Conservation (phyloP, 768 basidiomycete genomes). For the Xerocomellus amylosporus region DNA sequence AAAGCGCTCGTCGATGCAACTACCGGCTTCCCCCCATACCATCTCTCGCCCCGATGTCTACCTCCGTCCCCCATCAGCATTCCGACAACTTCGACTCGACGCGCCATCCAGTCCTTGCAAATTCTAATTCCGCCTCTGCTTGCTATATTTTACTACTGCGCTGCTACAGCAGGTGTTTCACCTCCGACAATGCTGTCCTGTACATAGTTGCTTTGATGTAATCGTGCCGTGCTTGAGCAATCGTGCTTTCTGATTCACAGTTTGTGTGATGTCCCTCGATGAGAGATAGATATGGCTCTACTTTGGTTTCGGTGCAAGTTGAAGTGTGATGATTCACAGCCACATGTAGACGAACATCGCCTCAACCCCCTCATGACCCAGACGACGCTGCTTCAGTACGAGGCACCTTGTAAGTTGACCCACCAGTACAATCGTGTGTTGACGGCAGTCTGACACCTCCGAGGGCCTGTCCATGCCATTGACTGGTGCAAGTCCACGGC, state of each 20-base stretch:
- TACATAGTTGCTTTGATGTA: slow-evolving; percentile 33
- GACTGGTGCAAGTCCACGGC: slow-evolving; percentile 87
- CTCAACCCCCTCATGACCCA: slow-evolving; percentile 51
- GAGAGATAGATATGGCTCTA: not conserved
- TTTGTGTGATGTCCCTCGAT: not conserved
- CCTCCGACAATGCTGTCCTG: slow-evolving; percentile 26
- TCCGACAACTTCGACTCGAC: slow-evolving; percentile 24
- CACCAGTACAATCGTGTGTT: not conserved
- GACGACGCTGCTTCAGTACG: slow-evolving; percentile 74
- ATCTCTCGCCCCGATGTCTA: slow-evolving; percentile 8
- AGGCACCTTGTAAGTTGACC: slow-evolving; percentile 73
- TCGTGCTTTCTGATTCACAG: slow-evolving; percentile 2
- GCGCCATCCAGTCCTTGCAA: slow-evolving; percentile 17
- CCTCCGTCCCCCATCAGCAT: slow-evolving; percentile 14
- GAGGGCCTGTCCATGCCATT: slow-evolving; percentile 83
- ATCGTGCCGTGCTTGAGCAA: slow-evolving; percentile 12
- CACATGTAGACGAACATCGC: slow-evolving; percentile 18
- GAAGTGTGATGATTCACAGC: slow-evolving; percentile 14
- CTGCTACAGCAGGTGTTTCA: slow-evolving; percentile 19
- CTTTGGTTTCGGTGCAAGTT: not conserved
- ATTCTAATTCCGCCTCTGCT: slow-evolving; percentile 17
- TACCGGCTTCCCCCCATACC: slow-evolving; percentile 11
- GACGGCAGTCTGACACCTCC: slow-evolving; percentile 18
- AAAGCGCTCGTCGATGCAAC: slow-evolving; percentile 24
- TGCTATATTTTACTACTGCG: slow-evolving; percentile 16